Evolutionary conservation across 345 rosid species (phyloP).

Genomic region (Cardiospermum halicacabum): DNA sequence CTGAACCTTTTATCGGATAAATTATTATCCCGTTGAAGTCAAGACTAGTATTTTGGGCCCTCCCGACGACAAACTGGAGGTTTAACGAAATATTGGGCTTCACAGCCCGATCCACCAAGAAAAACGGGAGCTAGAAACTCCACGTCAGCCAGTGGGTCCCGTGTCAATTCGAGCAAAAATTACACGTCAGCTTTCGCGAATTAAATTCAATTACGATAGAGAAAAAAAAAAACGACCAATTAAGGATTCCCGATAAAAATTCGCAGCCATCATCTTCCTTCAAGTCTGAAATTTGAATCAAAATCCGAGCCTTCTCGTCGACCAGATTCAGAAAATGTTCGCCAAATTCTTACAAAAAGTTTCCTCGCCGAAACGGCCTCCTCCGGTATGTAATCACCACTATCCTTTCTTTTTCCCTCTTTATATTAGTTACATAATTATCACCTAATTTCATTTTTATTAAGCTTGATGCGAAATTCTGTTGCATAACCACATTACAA

Average conservation of each 20-base stretch:
- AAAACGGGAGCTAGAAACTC: not conserved
- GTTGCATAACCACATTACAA: no score
- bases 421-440: no score
- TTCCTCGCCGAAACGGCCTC: conserved; percentile 22
- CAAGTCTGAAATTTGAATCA: no score
- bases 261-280: not conserved
- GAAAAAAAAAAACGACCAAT: not conserved
- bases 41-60: no score
- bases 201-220: not conserved
- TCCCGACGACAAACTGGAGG: not conserved
- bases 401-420: not conserved
- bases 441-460: no score
- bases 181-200: not conserved
- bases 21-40: no score
- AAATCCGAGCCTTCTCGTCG: conserved; percentile 12
- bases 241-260: not conserved
- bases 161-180: not conserved
- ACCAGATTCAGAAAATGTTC: conserved; percentile 36
- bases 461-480: no score
- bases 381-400: no score
- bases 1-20: no score
- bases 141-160: not conserved
- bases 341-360: conserved; percentile 43
- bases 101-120: not conserved
- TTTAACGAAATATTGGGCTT: no score